These are phyloP conservation scores for Trichoderma sp. DNA, from an alignment of 2,329 filamentous ascomycete genomes.

Conservation along the genomic window DNA sequence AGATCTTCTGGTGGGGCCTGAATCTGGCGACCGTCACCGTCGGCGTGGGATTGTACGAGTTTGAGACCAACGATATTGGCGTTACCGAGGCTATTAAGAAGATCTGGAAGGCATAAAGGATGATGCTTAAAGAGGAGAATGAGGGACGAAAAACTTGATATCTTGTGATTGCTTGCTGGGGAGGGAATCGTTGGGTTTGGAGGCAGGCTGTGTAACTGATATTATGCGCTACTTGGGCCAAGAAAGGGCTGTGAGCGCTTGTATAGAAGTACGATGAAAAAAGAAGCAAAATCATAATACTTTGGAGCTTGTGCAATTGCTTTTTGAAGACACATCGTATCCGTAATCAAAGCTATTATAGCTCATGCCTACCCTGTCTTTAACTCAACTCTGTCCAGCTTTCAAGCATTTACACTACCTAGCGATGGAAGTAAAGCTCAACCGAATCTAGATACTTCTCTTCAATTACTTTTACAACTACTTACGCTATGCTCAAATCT, in stretches of 20 bases:
- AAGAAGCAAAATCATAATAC: background rate
- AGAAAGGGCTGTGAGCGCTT: conserved; percentile 10
- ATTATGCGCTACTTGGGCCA: conserved; percentile 2
- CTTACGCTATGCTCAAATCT: background rate
- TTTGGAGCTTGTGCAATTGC: background rate
- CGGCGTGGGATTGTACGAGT: conserved; percentile 90
- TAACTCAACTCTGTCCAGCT: background rate
- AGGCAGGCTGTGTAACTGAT: conserved; percentile 1
- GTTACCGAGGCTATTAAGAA: conserved; percentile 85
- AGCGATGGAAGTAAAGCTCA: background rate
- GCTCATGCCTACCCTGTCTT: background rate
- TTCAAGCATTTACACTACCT: background rate
- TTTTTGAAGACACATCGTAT: background rate
- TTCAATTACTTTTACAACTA: background rate
- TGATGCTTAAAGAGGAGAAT: conserved; percentile 21
- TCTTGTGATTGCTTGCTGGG: background rate
- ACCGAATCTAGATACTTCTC: background rate
- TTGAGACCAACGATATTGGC: conserved; percentile 97
- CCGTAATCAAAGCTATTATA: no score
- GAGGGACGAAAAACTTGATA: background rate
- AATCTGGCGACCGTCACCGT: conserved; percentile 76
- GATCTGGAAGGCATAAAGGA: conserved; percentile 73
- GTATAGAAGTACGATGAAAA: conserved; percentile 23
- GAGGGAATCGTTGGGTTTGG: background rate
- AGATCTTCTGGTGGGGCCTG: conserved; percentile 71